Evolutionary conservation across 2,329 filamentous ascomycete species (phyloP), one percentile per base, ranked within the genome.

Genomic region (Ophiostoma novo-ulmi): DNA sequence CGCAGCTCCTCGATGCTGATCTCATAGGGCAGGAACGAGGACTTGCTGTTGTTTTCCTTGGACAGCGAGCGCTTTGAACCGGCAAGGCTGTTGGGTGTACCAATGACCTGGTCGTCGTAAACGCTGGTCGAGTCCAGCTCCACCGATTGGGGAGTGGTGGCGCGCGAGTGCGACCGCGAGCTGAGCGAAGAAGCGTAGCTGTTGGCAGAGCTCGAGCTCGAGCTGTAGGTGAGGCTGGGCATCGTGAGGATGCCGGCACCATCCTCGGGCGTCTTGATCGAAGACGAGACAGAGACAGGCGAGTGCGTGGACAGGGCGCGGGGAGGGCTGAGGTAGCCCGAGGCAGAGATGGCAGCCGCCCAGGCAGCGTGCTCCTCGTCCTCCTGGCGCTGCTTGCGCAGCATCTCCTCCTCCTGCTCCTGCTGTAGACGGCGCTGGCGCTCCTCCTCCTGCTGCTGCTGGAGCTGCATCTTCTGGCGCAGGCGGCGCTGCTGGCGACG

Each of bases 1-100:
- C 82, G 81, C 72, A 86, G 81, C 72, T 87, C 82, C 36, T 87
- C 84, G 44, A 79, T 75, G 72, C 81, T 82, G 74, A 87, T 85
- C 78, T 87, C 85, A 77, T 87, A 87, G 6, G 85, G 84, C 5
- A 87, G 82, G 73, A 83, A 75, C 5, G 71, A 58, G 3, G 70
- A 58, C 31, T 63, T 39, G 48, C n/a, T 48, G 55, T 38, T 58
- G 67, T 55, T 39, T 20, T 71, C 31, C 61, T 38, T 38, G 58
- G 72, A 55, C 26, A 71, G 69, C 14, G 58, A 31, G 20, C 72
- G 73, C 73, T 74, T 74, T 1, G 70, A 71, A 44, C 73, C 73
- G 22, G 70, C 70, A 31, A 73, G 66, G 68, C 68, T 72, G 71
- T 48, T 73, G 64, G 73, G 76, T 55, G 72, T 76, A 74, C 73